These are phyloP conservation scores for Mikania micrantha DNA, from an alignment of 129 eudicot genomes.

Conservation along the genomic window DNA sequence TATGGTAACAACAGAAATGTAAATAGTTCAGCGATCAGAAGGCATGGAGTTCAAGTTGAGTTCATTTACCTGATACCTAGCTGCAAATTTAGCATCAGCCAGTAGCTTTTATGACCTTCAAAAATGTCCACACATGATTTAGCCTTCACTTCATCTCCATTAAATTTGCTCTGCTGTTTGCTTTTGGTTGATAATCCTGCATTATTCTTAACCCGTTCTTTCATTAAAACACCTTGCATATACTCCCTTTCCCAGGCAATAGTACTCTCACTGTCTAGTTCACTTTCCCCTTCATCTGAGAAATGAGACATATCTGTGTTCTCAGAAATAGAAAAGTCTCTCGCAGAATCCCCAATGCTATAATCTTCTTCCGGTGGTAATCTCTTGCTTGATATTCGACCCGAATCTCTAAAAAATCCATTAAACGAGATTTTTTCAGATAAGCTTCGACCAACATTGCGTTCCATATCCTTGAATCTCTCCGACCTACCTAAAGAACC, in stretches of 20 bases:
- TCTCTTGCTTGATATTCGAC: conserved; percentile 47
- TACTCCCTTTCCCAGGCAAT: conserved; percentile 82
- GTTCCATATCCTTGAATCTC: conserved; percentile 28
- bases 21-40: neutral
- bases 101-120: conserved; percentile 73
- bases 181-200: conserved; percentile 34
- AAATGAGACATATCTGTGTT: conserved; percentile 29
- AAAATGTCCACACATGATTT: conserved; percentile 51
- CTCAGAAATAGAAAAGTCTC: conserved; percentile 35
- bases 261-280: conserved; percentile 30
- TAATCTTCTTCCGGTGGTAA: conserved; percentile 39
- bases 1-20: neutral
- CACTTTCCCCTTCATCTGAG: conserved; percentile 44
- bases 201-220: conserved; percentile 52
- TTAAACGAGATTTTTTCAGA: conserved; percentile 44
- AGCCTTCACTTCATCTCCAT: conserved; percentile 39
- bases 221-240: conserved; percentile 86
- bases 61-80: conserved; percentile 92
- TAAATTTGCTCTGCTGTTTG: conserved; percentile 46
- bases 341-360: conserved; percentile 33
- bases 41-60: conserved; percentile 11
- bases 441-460: conserved; percentile 46
- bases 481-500: conserved; percentile 39
- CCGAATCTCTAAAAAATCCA: conserved; percentile 44
- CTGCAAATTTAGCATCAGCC: conserved; percentile 91